Evolutionary conservation across 768 basidiomycete species (phyloP).

Genomic region (Vararia minispora): DNA sequence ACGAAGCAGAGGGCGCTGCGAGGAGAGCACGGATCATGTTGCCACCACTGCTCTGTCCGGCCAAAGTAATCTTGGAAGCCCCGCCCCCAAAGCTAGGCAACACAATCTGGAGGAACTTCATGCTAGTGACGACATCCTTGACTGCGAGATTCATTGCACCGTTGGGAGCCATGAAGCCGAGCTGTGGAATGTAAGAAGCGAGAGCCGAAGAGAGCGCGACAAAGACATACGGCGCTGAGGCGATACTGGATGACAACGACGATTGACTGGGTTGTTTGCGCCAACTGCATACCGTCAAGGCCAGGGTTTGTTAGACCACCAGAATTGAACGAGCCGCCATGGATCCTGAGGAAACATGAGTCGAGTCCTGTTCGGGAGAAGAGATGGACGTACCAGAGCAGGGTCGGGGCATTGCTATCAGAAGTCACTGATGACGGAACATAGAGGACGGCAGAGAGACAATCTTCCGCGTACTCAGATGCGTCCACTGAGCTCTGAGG

Average conservation of each 20-base stretch:
- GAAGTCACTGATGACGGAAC: conserved; percentile 35
- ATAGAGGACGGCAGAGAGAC: conserved; percentile 70
- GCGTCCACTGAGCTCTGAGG: conserved; percentile 46
- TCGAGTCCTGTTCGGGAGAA: background rate
- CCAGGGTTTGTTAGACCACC: conserved; percentile 66
- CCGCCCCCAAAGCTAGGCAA: conserved; percentile 60
- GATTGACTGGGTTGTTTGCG: conserved; percentile 58
- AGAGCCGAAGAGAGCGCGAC: background rate
- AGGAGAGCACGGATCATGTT: conserved; percentile 69
- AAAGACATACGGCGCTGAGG: conserved; percentile 54
- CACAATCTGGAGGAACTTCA: conserved; percentile 49
- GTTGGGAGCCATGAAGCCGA: conserved; percentile 66
- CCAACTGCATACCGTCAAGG: conserved; percentile 69
- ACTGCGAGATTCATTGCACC: conserved; percentile 64
- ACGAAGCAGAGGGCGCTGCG: conserved; percentile 55
- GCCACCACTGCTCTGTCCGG: conserved; percentile 78
- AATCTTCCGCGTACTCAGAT: conserved; percentile 60
- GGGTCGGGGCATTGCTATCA: conserved; percentile 30
- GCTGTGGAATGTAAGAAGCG: conserved; percentile 26
- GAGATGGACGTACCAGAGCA: conserved; percentile 43
- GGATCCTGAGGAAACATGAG: conserved; percentile 42
- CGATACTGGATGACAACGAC: conserved; percentile 81
- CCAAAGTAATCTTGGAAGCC: conserved; percentile 53
- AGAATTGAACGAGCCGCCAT: conserved; percentile 70
- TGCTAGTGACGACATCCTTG: conserved; percentile 53